Evolutionary conservation across 1,139 yeast species (phyloP).

Genomic region (Candida tropicalis): DNA sequence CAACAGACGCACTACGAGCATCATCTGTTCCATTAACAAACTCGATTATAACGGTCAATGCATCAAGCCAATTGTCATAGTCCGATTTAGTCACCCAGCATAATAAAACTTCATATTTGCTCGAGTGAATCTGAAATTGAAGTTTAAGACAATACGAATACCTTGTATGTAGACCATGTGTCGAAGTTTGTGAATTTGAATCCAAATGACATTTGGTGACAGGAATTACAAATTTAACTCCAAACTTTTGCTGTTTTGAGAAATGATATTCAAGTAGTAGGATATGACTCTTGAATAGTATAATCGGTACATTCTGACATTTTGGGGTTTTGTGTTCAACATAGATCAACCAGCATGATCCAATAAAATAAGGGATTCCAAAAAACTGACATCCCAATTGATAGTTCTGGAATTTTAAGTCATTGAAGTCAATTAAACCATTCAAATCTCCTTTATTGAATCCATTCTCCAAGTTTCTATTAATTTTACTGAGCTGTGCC

Average conservation of each 20-base stretch:
- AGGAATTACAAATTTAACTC: slow-evolving; percentile 52
- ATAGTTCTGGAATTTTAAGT: slow-evolving; percentile 12
- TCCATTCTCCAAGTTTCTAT: slow-evolving; percentile 6
- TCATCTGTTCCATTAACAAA: slow-evolving; percentile 28
- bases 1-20: background rate
- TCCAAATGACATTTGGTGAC: slow-evolving; percentile 35
- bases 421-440: slow-evolving; percentile 17
- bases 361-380: slow-evolving; percentile 42
- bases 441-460: background rate
- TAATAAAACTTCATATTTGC: slow-evolving; percentile 50
- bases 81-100: slow-evolving; percentile 39
- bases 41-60: slow-evolving; percentile 33
- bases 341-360: slow-evolving; percentile 46
- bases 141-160: slow-evolving; percentile 42
- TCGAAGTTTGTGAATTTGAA: slow-evolving; percentile 29
- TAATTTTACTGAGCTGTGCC: slow-evolving; percentile 8
- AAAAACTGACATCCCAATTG: slow-evolving; percentile 34
- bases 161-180: slow-evolving; percentile 40
- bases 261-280: slow-evolving; percentile 25
- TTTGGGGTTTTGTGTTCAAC: slow-evolving; percentile 23
- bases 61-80: slow-evolving; percentile 41
- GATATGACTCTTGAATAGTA: slow-evolving; percentile 56
- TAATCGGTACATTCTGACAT: slow-evolving; percentile 34
- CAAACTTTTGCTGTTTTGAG: slow-evolving; percentile 18
- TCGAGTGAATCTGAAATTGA: slow-evolving; percentile 43